Base-by-base conservation (phyloP, 2,329 filamentous ascomycete species). In the Sporothrix brasiliensis region DNA sequence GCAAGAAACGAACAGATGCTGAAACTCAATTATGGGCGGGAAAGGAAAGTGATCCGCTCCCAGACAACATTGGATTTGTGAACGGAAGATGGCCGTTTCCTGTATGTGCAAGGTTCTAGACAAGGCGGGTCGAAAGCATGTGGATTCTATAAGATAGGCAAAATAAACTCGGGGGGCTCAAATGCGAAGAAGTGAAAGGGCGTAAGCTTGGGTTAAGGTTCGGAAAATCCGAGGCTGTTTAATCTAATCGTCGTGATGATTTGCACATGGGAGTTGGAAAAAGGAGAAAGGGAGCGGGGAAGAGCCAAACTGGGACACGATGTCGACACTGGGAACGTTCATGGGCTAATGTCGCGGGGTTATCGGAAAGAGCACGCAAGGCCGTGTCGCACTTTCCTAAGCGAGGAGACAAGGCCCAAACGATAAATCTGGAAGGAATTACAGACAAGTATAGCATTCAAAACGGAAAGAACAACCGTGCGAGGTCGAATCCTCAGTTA, bases 311-410 rank as follows among this genome's bases (percentile, higher is more conserved):
- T 9, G n/a, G n/a, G 19, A 6, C n/a, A 16, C n/a, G 24, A 30
- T 7, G 24, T 27, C 53, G 11, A 66, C 21, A 30, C 4, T 34
- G 16, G 11, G 5, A 60, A 39, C 13, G 34, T 53, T 19, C 63
- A 66, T 49, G 63, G 34, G 63, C 49, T n/a, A 14, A 30, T 21
- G 49, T 39, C 24, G 63, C 27, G 27, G 9, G 5, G 41, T 67
- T 67, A 6, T 19, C 21, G 52, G 52, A 68, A 67, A 52, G 66
- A 68, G 66, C 66, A 68, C 39, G 66, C 52, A 56, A 47, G n/a
- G 11, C n/a, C 30, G 30, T 9, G 30, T 56, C 13, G 50, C 7
- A 56, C 52, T 56, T 68, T 34, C 66, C 19, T 14, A 30, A 27
- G 30, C 56, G 56, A 41, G 19, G 14, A 27, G 30, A 47, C n/a